Conservation (phyloP, 768 basidiomycete species). For the Amyloporia xantha region DNA sequence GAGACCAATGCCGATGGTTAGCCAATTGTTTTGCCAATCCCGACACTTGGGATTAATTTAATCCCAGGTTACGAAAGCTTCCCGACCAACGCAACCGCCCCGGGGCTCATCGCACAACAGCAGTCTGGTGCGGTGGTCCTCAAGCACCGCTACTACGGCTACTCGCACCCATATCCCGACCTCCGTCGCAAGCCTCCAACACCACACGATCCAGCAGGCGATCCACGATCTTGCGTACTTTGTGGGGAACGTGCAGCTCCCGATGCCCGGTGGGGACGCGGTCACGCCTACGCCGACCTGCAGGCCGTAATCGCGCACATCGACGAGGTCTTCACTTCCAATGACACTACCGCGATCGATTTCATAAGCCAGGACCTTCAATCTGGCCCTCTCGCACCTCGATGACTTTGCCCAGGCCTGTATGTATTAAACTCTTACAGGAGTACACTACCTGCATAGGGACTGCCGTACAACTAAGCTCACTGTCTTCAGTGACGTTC, state of each 20-base stretch:
- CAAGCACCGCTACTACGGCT: constrained; percentile 71
- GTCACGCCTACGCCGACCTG: constrained; percentile 58
- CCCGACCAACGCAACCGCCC: constrained; percentile 57
- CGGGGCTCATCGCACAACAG: constrained; percentile 59
- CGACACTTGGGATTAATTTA: not conserved
- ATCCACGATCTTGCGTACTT: constrained; percentile 70
- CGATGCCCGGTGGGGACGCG: constrained; percentile 58
- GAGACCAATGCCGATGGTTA: constrained; percentile 47
- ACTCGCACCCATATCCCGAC: constrained; percentile 60
- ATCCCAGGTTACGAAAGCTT: constrained; percentile 35
- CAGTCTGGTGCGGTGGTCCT: constrained; percentile 59
- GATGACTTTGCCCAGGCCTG: constrained; percentile 61
- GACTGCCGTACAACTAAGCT: constrained; percentile 69
- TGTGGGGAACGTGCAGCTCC: constrained; percentile 54
- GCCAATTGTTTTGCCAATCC: not conserved
- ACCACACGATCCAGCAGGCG: constrained; percentile 68
- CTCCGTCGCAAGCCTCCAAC: constrained; percentile 41
- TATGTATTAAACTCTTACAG: constrained; percentile 36
- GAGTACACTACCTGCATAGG: constrained; percentile 45
- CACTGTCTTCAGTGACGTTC: constrained; percentile 31
- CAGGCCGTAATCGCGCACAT: constrained; percentile 55
- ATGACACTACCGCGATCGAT: constrained; percentile 41
- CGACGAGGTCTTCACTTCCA: constrained; percentile 45
- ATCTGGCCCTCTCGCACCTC: constrained; percentile 49
- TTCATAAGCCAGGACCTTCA: constrained; percentile 49